Percentiles rank a stretch among this genome's conserved stretches.
Conservation (phyloP, 352 stramenopile species). For the Aphanomyces astaci region DNA sequence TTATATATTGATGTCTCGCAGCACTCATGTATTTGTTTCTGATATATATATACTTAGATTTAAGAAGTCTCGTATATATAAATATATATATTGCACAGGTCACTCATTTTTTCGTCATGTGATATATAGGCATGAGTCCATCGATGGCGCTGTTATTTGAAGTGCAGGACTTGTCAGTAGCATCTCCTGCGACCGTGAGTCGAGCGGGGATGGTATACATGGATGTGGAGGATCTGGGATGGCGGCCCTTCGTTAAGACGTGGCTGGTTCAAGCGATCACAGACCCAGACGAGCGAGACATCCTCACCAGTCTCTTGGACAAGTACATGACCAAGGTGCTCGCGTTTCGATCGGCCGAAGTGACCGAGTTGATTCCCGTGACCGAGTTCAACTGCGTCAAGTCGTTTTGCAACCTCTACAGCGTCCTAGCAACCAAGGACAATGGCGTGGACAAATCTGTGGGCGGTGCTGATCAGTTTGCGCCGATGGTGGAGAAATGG, state of each 20-base stretch:
- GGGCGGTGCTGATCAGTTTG: conserved; percentile 58
- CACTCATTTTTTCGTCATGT: too few species aligned
- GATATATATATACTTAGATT: too few species aligned
- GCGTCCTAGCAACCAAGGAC: conserved; percentile 51
- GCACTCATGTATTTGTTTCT: too few species aligned
- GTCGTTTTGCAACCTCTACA: conserved; percentile 84
- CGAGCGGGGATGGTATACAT: conserved; percentile 93
- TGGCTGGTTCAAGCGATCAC: conserved; percentile 61
- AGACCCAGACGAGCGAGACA: conserved; percentile 53
- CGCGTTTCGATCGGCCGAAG: conserved; percentile 51
- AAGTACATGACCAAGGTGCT: conserved; percentile 77
- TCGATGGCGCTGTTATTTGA: conserved; percentile 91
- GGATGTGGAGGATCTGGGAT: conserved; percentile 76
- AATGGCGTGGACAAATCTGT: conserved; percentile 58
- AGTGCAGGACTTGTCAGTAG: conserved; percentile 90
- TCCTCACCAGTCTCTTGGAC: conserved; percentile 60
- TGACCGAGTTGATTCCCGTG: conserved; percentile 67
- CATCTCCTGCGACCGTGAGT: conserved; percentile 90
- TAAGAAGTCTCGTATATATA: too few species aligned
- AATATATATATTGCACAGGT: too few species aligned
- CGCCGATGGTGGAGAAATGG: conserved; percentile 63
- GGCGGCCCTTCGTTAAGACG: conserved; percentile 66
- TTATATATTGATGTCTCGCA: too few species aligned
- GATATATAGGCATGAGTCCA: conserved; percentile 57
- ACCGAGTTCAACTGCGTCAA: conserved; percentile 75